These are phyloP conservation scores for Setaria viridis DNA, from an alignment of 202 grass and related monocot genomes.

Conservation along the genomic window DNA sequence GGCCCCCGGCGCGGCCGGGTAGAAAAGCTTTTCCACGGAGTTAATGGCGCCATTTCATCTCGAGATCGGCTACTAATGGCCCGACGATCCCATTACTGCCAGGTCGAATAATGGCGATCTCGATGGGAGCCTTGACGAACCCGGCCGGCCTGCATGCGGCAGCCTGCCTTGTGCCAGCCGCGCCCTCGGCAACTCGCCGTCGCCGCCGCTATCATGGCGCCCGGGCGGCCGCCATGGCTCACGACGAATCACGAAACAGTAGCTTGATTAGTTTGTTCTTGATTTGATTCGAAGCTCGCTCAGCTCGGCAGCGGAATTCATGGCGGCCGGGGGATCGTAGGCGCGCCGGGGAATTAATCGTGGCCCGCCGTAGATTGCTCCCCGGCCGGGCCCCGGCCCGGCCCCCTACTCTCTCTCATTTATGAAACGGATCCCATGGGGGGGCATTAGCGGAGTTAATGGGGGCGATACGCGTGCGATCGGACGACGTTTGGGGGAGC, in stretches of 20 bases:
- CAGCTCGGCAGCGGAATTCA: background rate
- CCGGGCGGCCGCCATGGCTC: too few relatives aligned
- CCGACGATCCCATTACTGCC: background rate
- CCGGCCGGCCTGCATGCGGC: background rate
- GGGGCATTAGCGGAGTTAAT: slow-evolving; percentile 17
- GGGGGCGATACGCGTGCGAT: background rate
- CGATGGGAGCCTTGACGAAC: background rate
- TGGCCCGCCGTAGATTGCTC: background rate
- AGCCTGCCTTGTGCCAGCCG: too few relatives aligned
- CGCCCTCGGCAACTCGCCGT: too few relatives aligned
- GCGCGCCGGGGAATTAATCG: background rate
- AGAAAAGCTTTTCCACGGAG: background rate
- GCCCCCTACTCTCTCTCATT: background rate
- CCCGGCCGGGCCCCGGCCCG: too few relatives aligned
- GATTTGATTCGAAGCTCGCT: too few relatives aligned
- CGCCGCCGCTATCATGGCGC: background rate
- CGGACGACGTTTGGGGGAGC: background rate
- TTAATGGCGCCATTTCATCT: slow-evolving; percentile 7
- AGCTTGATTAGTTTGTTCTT: too few relatives aligned
- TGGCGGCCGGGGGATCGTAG: background rate
- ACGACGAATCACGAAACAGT: too few relatives aligned
- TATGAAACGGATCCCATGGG: slow-evolving; percentile 29
- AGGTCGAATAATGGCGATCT: background rate
- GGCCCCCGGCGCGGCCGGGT: background rate
- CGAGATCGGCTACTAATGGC: background rate